These are phyloP conservation scores for Cordyceps militaris DNA, from an alignment of 2,329 filamentous ascomycete genomes.

Conservation along the genomic window DNA sequence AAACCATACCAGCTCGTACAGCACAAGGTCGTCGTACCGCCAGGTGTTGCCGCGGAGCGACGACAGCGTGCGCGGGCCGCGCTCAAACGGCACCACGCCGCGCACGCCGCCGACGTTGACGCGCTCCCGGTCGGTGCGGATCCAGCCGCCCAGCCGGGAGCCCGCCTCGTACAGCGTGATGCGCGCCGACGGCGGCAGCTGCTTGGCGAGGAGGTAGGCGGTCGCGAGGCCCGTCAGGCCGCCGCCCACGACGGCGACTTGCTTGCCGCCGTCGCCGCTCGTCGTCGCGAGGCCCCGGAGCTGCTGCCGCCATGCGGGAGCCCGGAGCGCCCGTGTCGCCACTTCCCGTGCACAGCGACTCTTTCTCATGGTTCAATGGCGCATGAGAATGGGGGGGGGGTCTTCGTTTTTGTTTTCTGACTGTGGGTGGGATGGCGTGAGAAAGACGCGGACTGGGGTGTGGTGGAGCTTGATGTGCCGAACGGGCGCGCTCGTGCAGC, in stretches of 20 bases:
- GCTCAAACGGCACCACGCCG: constrained; percentile 64
- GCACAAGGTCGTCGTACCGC: constrained; percentile 54
- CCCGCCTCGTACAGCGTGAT: constrained; percentile 77
- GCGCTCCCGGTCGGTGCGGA: constrained; percentile 58
- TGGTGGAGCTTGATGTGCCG: not conserved
- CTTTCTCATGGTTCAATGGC: not conserved
- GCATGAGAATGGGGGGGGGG: not conserved
- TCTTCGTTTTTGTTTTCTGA: not conserved
- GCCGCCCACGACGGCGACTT: constrained; percentile 66
- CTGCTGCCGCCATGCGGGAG: not conserved
- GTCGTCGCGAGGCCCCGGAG: not conserved
- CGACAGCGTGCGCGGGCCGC: constrained; percentile 72
- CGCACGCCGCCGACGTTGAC: constrained; percentile 50
- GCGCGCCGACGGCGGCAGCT: constrained; percentile 54
- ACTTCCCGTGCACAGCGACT: constrained; percentile 1
- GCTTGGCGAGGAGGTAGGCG: constrained; percentile 67
- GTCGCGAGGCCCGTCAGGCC: constrained; percentile 76
- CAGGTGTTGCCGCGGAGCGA: constrained; percentile 34
- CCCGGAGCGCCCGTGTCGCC: not conserved
- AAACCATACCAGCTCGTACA: constrained; percentile 60
- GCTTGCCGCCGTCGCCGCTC: constrained; percentile 10
- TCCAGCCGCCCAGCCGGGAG: constrained; percentile 72
- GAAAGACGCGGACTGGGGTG: not conserved
- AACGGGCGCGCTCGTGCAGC: not conserved
- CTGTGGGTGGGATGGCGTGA: not conserved